Conservation (phyloP, 805 yeast genomes). For the Candida arabinofermentans region DNA sequence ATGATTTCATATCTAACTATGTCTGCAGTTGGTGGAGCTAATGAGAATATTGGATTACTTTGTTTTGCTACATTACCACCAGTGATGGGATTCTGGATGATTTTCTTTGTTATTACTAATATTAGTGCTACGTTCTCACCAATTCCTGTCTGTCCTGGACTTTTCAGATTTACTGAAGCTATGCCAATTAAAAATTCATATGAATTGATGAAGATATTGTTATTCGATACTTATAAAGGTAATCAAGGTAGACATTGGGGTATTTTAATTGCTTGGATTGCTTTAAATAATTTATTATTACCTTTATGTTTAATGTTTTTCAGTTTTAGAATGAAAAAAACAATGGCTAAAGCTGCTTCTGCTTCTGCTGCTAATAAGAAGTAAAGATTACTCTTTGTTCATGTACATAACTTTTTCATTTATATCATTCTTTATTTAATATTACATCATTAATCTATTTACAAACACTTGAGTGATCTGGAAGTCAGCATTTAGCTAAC, state of each 20-base stretch:
- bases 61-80: slow-evolving; percentile 56
- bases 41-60: slow-evolving; percentile 58
- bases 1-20: slow-evolving; percentile 61
- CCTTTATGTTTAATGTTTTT: slow-evolving; percentile 44
- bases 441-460: background rate
- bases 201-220: slow-evolving; percentile 56
- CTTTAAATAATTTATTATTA: slow-evolving; percentile 38
- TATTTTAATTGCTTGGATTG: slow-evolving; percentile 58
- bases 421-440: no score
- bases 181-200: slow-evolving; percentile 66
- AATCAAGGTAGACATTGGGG: slow-evolving; percentile 59
- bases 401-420: no score
- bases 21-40: slow-evolving; percentile 74
- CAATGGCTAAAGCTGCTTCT: slow-evolving; percentile 10
- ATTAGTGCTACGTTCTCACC: slow-evolving; percentile 69
- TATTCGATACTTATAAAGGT: slow-evolving; percentile 54
- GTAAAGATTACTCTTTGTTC: no score
- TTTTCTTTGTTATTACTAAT: slow-evolving; percentile 65
- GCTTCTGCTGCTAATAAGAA: no score
- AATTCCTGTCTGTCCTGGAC: slow-evolving; percentile 50
- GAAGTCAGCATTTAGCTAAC: background rate
- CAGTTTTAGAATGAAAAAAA: slow-evolving; percentile 33
- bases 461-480: background rate
- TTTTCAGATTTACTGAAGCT: slow-evolving; percentile 63
- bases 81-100: slow-evolving; percentile 63